Evolutionary conservation across 2,329 filamentous ascomycete species (phyloP).

Genomic region (Coleophoma eucalyptorum): DNA sequence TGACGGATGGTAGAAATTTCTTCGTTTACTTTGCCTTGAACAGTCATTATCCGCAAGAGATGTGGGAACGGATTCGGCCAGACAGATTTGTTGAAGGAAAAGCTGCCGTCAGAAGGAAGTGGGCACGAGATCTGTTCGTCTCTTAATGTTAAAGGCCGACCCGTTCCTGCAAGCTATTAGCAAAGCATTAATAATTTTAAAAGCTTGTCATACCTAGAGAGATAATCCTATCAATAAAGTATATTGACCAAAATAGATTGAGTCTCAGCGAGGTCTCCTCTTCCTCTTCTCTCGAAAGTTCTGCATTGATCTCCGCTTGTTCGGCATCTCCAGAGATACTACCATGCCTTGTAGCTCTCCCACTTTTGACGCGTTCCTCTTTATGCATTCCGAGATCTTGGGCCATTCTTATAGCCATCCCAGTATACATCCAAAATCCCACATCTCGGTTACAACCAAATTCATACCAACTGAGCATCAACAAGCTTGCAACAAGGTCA

Average conservation of each 20-base stretch:
- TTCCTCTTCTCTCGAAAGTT: background rate
- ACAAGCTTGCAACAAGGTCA: slow-evolving; percentile 1
- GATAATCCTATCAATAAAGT: background rate
- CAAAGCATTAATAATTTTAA: background rate
- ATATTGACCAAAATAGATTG: background rate
- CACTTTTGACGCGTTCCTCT: background rate
- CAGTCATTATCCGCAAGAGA: background rate
- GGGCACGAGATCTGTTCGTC: background rate
- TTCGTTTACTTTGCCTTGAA: background rate
- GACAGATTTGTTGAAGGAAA: background rate
- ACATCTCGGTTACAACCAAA: slow-evolving; percentile 1
- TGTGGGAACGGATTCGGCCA: background rate
- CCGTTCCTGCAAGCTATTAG: background rate
- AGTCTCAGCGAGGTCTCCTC: background rate
- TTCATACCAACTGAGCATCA: slow-evolving; percentile 2
- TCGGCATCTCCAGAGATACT: background rate
- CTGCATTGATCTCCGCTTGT: background rate
- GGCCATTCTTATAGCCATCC: slow-evolving; percentile 3
- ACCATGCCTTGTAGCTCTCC: background rate
- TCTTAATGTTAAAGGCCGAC: background rate
- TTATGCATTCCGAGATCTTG: slow-evolving; percentile 3
- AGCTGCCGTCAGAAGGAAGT: background rate
- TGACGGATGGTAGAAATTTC: background rate
- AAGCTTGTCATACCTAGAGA: background rate
- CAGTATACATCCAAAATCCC: slow-evolving; percentile 5